Base-by-base conservation (phyloP, 441 rosid genomes). In the Euphorbia schlechtendalii region DNA sequence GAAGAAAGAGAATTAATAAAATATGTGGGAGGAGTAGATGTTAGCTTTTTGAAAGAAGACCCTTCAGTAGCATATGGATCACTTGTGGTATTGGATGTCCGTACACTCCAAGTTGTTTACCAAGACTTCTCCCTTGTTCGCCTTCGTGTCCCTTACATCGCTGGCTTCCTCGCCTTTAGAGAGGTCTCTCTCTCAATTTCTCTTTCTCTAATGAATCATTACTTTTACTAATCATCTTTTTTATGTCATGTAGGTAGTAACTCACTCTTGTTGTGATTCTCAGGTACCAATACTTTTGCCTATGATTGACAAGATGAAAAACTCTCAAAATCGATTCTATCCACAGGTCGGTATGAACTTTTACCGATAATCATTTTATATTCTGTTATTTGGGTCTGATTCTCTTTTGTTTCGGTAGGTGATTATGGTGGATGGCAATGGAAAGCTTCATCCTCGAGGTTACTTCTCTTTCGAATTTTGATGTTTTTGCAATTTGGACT, bases 121-220 rank as follows among this genome's bases (percentile, higher is more conserved):
- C 62, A 83, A 61, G 86, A 85, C 32, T 82, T 69, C 27, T 75
- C 77, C 56, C 41, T 79, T 12, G 73, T 81, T 71, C 80, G 72
- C 22, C 86, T 81, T 12, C 77, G 68, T 40, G 84, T 92, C 20
- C 92, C 96, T 60, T 92, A 92, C 53, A 76, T 84, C 9, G 86
- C 96, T 25, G 94, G 90, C 57, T 92, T 88, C 78, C 96, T 89
- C 38, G 96, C 98, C 71, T 88, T 89, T 73, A 80, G 98, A 46
- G 96, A 92, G 93, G 98, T 89, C 38, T 3, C 57, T 2, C 12
- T 11, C 15, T 20, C 40, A 3, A n/a, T 41, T 22, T 36, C 1
- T 0, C 21, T 10, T 11, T 15, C 32, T 22, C 4, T 49, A n/a
- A n/a, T n/a, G n/a, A n/a, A n/a, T n/a, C n/a, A n/a, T 24, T 17